Percentiles rank a stretch among this genome's conserved stretches.
Evolutionary conservation across 2,329 filamentous ascomycete genomes (phyloP).

Genomic region (Alternaria atra): DNA sequence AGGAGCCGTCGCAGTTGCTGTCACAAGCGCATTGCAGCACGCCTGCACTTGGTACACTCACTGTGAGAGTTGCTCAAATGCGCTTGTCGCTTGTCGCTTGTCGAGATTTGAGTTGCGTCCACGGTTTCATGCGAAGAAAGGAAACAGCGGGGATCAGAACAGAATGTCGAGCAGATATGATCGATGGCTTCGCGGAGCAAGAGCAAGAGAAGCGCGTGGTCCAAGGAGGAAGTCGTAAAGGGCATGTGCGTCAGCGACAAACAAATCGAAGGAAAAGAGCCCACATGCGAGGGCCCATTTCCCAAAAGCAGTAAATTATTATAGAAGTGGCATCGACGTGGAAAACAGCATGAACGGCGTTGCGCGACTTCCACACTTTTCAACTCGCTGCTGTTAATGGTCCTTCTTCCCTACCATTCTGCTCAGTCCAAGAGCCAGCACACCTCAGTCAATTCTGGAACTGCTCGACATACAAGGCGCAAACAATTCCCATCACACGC

Average conservation of each 20-base stretch:
- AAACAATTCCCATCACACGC: neutral
- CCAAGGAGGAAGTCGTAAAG: slow-evolving; percentile 3
- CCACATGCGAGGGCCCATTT: neutral
- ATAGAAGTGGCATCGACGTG: neutral
- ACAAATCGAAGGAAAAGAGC: neutral
- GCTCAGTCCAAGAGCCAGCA: neutral
- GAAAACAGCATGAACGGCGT: neutral
- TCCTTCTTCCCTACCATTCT: neutral
- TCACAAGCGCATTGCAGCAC: neutral
- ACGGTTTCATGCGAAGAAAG: neutral
- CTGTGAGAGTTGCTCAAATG: neutral
- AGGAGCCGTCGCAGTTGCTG: neutral
- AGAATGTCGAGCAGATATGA: neutral
- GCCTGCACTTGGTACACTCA: neutral
- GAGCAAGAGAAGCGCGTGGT: neutral
- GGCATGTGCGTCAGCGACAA: slow-evolving; percentile 11
- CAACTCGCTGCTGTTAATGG: neutral
- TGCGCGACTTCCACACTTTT: neutral
- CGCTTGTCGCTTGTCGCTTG: neutral
- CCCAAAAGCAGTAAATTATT: neutral
- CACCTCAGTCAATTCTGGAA: neutral
- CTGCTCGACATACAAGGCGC: neutral
- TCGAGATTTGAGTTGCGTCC: neutral
- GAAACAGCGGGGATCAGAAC: neutral
- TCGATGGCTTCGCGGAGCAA: neutral